Base-by-base conservation (phyloP, 192 early-diverging fungal species). In the Dissophora ornata region DNA sequence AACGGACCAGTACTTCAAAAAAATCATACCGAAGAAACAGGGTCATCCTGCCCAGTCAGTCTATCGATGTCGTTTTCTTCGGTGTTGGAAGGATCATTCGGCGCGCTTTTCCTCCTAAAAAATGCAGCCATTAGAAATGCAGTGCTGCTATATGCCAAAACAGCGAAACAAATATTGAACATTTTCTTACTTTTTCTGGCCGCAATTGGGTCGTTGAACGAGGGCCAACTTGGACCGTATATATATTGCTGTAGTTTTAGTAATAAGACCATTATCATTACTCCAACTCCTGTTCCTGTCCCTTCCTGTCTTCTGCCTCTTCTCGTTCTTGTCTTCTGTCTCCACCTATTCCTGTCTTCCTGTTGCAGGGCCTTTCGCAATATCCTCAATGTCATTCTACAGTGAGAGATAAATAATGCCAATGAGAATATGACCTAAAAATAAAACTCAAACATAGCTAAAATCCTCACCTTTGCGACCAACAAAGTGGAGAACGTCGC, bases 231-330 rank as follows among this genome's bases (percentile, higher is more conserved):
- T 63, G 48, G 61, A 63, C 24, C n/a, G n/a, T n/a, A n/a, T n/a
- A n/a, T n/a, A n/a, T n/a, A n/a, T 52, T 42, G 12, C 52, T 49
- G 15, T 52, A 38, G 49, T 63, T 49, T 52, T 52, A 13, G 36
- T 63, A 63, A 10, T 63, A 22, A 63, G 49, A 63, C 40, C 61
- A 63, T 63, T 63, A 36, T n/a, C n/a, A n/a, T n/a, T n/a, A n/a
- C n/a, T n/a, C n/a, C n/a, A n/a, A n/a, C n/a, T n/a, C n/a, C n/a
- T n/a, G n/a, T n/a, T n/a, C n/a, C n/a, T n/a, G n/a, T n/a, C n/a
- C n/a, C n/a, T n/a, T n/a, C n/a, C n/a, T n/a, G n/a, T n/a, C n/a
- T n/a, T n/a, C n/a, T n/a, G n/a, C n/a, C n/a, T n/a, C n/a, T n/a
- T n/a, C n/a, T n/a, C n/a, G n/a, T n/a, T n/a, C n/a, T n/a, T n/a